Conservation (phyloP, 2,329 filamentous ascomycete species). For the Helminthosporium solani region DNA sequence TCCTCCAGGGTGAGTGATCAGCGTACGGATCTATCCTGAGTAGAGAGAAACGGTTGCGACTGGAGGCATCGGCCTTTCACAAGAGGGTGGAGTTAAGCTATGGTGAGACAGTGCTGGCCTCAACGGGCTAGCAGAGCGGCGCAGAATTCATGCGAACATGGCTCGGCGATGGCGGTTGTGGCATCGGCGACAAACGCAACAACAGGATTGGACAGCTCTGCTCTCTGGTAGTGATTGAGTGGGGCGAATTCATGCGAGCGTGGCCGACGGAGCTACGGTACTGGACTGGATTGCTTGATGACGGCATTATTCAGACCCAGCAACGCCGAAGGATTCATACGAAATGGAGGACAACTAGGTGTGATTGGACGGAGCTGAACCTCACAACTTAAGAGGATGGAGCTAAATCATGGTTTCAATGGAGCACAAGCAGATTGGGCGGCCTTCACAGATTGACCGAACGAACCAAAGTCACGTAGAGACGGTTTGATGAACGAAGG, state of each 20-base stretch:
- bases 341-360: constrained; percentile 10
- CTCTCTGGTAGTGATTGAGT: constrained; percentile 11
- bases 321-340: constrained; percentile 10
- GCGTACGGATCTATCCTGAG: constrained; percentile 8
- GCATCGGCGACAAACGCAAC: constrained; percentile 8
- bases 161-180: constrained; percentile 8
- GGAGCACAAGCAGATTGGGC: constrained; percentile 7
- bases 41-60: constrained; percentile 10
- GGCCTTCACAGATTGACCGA: constrained; percentile 10
- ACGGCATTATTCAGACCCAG: constrained; percentile 9
- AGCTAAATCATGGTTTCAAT: constrained; percentile 12
- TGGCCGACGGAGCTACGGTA: constrained; percentile 7
- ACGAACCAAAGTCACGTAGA: constrained; percentile 10
- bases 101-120: constrained; percentile 9
- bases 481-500: constrained; percentile 8
- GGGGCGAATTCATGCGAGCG: constrained; percentile 7
- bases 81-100: constrained; percentile 10
- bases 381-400: constrained; percentile 11
- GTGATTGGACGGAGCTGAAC: constrained; percentile 8
- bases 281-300: constrained; percentile 9
- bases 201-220: constrained; percentile 12
- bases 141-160: constrained; percentile 11
- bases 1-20: constrained; percentile 9
- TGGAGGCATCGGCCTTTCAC: constrained; percentile 8
- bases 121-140: constrained; percentile 7